Evolutionary conservation across 495 filamentous ascomycete genomes (phyloP).

Genomic region (Neurospora tetrasperma): DNA sequence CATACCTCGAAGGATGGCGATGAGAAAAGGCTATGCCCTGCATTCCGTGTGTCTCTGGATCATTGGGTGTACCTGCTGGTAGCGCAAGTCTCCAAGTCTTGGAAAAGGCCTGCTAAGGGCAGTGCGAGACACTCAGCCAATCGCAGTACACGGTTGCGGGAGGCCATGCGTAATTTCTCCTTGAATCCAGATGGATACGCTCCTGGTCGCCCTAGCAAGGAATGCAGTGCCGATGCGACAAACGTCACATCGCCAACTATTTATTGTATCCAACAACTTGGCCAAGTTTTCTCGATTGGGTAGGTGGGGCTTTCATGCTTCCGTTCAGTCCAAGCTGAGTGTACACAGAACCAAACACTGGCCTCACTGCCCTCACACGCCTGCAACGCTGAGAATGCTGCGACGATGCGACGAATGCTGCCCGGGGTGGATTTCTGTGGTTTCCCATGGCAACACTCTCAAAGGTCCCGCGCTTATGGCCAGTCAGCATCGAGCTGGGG

Average conservation of each 20-base stretch:
- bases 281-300: slow-evolving; percentile 2
- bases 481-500: neutral
- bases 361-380: neutral
- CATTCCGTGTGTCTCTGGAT: neutral
- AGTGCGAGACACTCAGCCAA: slow-evolving; percentile 2
- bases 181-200: neutral
- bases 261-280: neutral
- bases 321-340: neutral
- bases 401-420: neutral
- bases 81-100: neutral
- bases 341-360: neutral
- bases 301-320: slow-evolving; percentile 8
- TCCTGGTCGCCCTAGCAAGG: neutral
- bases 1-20: no score
- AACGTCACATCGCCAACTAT: neutral
- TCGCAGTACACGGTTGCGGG: slow-evolving; percentile 3
- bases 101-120: neutral
- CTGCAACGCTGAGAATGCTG: neutral
- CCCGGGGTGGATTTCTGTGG: neutral
- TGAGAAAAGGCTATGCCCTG: neutral
- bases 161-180: neutral
- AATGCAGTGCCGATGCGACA: neutral
- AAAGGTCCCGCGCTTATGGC: neutral
- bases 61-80: neutral
- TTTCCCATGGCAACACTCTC: neutral